Evolutionary conservation across 31 red algal genomes (phyloP).

Genomic region (Porphyra umbilicalis): DNA sequence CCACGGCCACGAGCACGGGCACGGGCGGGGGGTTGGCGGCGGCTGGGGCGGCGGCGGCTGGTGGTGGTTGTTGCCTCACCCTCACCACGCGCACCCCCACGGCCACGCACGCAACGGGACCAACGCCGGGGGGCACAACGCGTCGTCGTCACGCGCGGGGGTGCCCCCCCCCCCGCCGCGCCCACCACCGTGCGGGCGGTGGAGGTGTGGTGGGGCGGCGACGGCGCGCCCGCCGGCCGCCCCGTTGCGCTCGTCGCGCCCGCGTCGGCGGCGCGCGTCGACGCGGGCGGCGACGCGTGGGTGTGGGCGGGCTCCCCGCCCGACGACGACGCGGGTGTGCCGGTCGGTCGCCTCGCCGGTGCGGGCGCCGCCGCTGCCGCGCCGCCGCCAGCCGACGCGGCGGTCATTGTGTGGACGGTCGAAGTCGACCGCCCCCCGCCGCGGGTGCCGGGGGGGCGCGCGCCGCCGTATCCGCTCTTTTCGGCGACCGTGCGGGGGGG

Average conservation of each 20-base stretch:
- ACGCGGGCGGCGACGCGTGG: background rate
- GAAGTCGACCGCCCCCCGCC: background rate
- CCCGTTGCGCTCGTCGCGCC: no score
- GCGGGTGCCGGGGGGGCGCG: background rate
- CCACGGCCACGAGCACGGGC: no score
- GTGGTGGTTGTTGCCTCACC: background rate
- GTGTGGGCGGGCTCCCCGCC: background rate
- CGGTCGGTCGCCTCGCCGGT: background rate
- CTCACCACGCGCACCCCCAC: background rate
- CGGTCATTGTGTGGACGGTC: background rate
- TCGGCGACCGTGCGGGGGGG: background rate
- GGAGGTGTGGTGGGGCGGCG: background rate
- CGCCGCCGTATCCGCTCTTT: background rate
- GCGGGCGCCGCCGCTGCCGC: background rate
- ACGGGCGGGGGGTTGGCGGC: background rate
- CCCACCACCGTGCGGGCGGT: no score
- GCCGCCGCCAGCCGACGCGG: background rate
- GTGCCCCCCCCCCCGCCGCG: no score
- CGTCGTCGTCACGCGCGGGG: background rate
- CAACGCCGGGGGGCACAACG: background rate
- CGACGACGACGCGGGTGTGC: background rate
- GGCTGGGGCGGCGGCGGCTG: background rate
- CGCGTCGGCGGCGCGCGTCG: background rate
- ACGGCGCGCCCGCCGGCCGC: no score
- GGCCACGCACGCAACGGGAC: background rate